Conservation (phyloP, 345 rosid genomes). For the Dovyalis caffra region DNA sequence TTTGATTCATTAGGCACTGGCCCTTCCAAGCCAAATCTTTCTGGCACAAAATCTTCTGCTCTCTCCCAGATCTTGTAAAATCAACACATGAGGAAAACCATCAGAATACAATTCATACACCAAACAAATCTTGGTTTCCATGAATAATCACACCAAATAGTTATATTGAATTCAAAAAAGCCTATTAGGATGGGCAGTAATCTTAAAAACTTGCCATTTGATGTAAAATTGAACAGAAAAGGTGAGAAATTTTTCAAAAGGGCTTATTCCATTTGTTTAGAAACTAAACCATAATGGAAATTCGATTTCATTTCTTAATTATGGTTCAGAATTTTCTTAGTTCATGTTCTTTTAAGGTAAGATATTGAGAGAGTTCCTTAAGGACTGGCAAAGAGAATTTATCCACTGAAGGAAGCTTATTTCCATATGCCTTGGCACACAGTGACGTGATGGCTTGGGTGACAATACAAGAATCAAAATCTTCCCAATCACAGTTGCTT, state of each 20-base stretch:
- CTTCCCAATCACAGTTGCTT: too few relatives aligned
- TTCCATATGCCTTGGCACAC: too few relatives aligned
- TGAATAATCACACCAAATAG: background rate
- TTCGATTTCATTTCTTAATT: background rate
- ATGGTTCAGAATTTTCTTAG: background rate
- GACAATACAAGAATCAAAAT: too few relatives aligned
- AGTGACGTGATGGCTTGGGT: too few relatives aligned
- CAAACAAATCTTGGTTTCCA: background rate
- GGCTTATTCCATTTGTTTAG: background rate
- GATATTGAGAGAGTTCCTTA: too few relatives aligned
- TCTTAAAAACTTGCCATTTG: background rate
- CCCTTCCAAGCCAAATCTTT: constrained; percentile 73
- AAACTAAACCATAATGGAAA: background rate
- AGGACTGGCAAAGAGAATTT: too few relatives aligned
- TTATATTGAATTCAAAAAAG: background rate
- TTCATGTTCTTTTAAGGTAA: background rate
- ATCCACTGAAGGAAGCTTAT: background rate
- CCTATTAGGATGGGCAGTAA: background rate
- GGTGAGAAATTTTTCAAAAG: background rate
- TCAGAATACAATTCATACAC: constrained; percentile 1
- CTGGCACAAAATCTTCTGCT: constrained; percentile 86
- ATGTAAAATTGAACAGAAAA: background rate
- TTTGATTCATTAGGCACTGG: constrained; percentile 87
- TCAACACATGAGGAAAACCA: constrained; percentile 3
- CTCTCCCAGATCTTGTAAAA: constrained; percentile 84